Base-by-base conservation (phyloP, 192 early-diverging fungal species). In the Linnemannia elongata region DNA sequence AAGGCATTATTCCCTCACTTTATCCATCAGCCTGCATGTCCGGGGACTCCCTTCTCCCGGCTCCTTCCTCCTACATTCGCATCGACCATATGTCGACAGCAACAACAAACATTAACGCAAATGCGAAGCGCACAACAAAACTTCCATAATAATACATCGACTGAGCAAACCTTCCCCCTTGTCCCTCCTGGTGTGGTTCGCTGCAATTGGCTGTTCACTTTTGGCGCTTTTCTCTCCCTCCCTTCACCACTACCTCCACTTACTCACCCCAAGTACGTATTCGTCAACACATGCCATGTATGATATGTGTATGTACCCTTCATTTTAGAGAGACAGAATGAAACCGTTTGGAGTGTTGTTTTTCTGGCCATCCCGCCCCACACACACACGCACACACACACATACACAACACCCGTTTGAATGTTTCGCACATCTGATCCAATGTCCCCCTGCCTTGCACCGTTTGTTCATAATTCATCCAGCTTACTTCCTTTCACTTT, bases 391-490 rank as follows among this genome's bases (percentile, higher is more conserved):
- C 57, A 63, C n/a, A n/a, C 57, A 12, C 10, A 60, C 10, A 66
- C 27, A 27, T 30, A 15, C 27, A 60, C 9, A 60, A 60, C n/a
- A n/a, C 57, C 57, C 44, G 3, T 45, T 45, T 45, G 44, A 2
- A 45, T 3, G 10, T 12, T 45, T 45, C 22, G 8, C 7, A 12
- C 24, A n/a, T n/a, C 57, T 60, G 57, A 39, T n/a, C 57, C 57
- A 57, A 24, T 3, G 2, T 24, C 57, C 22, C n/a, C 30, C 12
- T 66, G 60, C 27, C 60, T 33, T 39, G 38, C 38, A 39, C 38
- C 38, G 12, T 33, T 66, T 66, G 60, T 66, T 66, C 60, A 66
- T 66, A 66, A 66, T 66, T 66, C 60, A 66, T 33, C 60, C 60
- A 30, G 33, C 4, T 35, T 66, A 6, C 18, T 55, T 24, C 24